Conservation (phyloP, 768 basidiomycete genomes). For the Suillus alpinus region DNA sequence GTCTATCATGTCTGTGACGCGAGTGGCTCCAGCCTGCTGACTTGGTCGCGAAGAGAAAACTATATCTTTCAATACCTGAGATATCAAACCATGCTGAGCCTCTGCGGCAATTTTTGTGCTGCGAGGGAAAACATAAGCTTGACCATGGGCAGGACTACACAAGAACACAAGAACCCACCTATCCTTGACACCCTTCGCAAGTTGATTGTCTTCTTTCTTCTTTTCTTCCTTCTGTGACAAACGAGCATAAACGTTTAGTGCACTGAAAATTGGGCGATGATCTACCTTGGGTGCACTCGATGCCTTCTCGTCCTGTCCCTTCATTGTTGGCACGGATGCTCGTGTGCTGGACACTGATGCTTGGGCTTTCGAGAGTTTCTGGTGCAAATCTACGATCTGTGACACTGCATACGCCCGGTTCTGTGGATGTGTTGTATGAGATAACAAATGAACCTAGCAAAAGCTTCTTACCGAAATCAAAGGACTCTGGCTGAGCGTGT, state of each 20-base stretch:
- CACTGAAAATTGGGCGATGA: not conserved
- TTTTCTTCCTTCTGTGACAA: conserved; percentile 50
- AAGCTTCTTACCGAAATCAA: conserved; percentile 72
- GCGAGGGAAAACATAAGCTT: conserved; percentile 1
- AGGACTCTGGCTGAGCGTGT: conserved; percentile 91
- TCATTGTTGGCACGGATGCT: conserved; percentile 49
- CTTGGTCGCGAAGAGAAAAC: conserved; percentile 66
- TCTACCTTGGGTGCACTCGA: conserved; percentile 40
- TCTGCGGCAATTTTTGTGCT: conserved; percentile 90
- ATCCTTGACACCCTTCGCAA: conserved; percentile 89
- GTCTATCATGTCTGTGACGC: conserved; percentile 32
- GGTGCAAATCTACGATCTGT: conserved; percentile 84
- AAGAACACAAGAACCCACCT: conserved; percentile 49
- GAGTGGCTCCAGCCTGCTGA: conserved; percentile 21
- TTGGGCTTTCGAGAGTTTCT: conserved; percentile 81
- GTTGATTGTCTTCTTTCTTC: conserved; percentile 86
- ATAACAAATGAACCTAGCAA: not conserved
- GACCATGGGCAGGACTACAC: not conserved
- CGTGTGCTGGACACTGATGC: conserved; percentile 55
- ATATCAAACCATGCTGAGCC: conserved; percentile 90
- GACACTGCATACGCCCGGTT: conserved; percentile 93
- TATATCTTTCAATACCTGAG: conserved; percentile 91
- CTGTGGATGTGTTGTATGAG: conserved; percentile 38
- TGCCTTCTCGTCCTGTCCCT: conserved; percentile 47
- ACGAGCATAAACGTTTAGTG: not conserved